Evolutionary conservation across 2,329 filamentous ascomycete genomes (phyloP).

Genomic region (Alternaria viburni): DNA sequence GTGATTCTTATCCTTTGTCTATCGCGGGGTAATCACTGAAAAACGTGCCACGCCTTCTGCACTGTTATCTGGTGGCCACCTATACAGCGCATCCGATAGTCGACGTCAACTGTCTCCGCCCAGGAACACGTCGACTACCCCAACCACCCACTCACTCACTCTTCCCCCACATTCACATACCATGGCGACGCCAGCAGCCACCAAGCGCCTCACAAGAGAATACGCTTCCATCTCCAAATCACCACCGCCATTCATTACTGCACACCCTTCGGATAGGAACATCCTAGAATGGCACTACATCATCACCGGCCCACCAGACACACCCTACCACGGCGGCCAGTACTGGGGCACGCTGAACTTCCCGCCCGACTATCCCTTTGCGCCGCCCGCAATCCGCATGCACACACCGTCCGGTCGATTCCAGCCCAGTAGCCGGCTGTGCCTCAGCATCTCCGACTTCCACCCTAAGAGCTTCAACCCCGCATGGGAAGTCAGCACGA

Average conservation of each 20-base stretch:
- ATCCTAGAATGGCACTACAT: slow-evolving; percentile 97
- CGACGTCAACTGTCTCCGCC: slow-evolving; percentile 2
- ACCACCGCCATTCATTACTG: slow-evolving; percentile 85
- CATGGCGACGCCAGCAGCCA: slow-evolving; percentile 51
- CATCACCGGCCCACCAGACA: slow-evolving; percentile 90
- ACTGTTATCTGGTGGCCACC: slow-evolving; percentile 7
- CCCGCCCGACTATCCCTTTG: slow-evolving; percentile 95
- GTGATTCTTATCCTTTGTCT: not conserved
- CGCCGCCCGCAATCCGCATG: slow-evolving; percentile 97
- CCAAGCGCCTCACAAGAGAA: slow-evolving; percentile 63
- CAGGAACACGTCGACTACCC: slow-evolving; percentile 2
- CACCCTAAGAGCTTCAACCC: slow-evolving; percentile 98
- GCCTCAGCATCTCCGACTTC: slow-evolving; percentile 95
- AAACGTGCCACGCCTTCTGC: not conserved
- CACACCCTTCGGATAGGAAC: slow-evolving; percentile 88
- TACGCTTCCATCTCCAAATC: slow-evolving; percentile 72
- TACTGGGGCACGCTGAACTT: slow-evolving; percentile 99
- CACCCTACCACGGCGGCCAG: slow-evolving; percentile 91
- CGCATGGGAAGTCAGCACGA: slow-evolving; percentile 97
- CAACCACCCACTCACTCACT: not conserved
- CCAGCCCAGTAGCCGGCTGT: slow-evolving; percentile 88
- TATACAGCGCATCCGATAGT: not conserved
- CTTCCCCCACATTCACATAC: slow-evolving; percentile 8
- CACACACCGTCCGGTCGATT: slow-evolving; percentile 97
- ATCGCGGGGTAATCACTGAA: not conserved